Evolutionary conservation across 495 filamentous ascomycete genomes (phyloP).

Genomic region (Lasiosphaeria ovina): DNA sequence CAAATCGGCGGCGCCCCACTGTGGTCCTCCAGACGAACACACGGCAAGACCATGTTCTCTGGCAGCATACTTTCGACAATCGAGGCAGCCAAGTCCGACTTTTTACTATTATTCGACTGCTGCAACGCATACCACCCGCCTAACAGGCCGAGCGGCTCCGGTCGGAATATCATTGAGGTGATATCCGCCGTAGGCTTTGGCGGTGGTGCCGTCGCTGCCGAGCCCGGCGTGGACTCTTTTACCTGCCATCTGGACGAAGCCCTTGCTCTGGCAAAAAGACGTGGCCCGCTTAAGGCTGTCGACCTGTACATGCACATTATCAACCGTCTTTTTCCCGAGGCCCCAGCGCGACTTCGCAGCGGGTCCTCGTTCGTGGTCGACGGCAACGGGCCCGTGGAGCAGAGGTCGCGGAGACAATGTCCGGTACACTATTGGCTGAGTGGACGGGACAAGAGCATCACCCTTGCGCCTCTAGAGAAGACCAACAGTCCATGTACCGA

Average conservation of each 20-base stretch:
- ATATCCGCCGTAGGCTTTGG: slow-evolving; percentile 5
- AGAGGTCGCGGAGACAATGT: background rate
- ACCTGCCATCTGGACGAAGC: slow-evolving; percentile 8
- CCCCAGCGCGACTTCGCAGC: background rate
- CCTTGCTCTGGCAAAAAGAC: slow-evolving; percentile 2
- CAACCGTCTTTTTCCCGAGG: background rate
- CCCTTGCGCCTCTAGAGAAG: background rate
- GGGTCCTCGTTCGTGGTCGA: background rate
- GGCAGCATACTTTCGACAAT: background rate
- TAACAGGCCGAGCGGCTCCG: background rate
- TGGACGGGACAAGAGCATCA: background rate
- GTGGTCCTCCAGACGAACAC: background rate
- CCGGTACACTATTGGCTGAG: background rate
- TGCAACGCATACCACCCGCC: background rate
- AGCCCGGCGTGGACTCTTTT: slow-evolving; percentile 7
- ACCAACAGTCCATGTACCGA: no score
- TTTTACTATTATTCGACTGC: background rate
- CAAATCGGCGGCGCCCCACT: background rate
- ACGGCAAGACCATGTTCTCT: background rate
- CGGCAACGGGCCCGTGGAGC: background rate
- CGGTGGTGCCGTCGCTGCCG: background rate
- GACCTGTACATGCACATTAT: slow-evolving; percentile 6
- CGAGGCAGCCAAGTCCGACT: background rate
- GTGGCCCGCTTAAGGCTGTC: background rate
- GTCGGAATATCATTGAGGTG: background rate